Evolutionary conservation across 768 basidiomycete species (phyloP).

Genomic region (Trametes punicea): DNA sequence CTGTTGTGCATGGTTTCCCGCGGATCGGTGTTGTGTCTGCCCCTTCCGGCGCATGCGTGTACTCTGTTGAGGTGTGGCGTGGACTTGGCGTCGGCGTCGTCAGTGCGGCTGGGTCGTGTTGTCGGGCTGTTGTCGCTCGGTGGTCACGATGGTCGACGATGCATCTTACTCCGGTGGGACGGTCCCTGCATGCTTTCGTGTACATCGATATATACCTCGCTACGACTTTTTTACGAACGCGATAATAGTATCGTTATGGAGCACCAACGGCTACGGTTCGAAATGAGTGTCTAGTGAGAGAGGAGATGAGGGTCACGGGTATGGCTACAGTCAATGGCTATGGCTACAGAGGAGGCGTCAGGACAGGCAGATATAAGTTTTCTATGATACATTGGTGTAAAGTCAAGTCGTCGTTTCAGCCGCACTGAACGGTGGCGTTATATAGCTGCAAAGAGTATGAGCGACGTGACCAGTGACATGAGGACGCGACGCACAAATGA

Average conservation of each 20-base stretch:
- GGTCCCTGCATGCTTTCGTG: constrained; percentile 22
- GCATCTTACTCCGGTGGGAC: neutral
- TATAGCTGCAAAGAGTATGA: neutral
- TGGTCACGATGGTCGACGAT: neutral
- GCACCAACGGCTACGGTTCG: neutral
- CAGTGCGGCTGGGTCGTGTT: neutral
- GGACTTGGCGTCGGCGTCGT: neutral
- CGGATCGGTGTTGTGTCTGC: neutral
- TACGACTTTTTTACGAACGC: constrained; percentile 26
- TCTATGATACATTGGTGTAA: constrained; percentile 2
- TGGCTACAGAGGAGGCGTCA: constrained; percentile 30
- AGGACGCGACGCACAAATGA: constrained; percentile 49
- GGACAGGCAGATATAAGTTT: neutral
- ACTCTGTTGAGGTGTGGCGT: no score
- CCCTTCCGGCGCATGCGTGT: no score
- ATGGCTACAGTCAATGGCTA: constrained; percentile 38
- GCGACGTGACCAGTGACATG: neutral
- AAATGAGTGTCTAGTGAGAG: neutral
- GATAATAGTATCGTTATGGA: constrained; percentile 23
- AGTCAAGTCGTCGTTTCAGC: no score
- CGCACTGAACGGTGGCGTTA: no score
- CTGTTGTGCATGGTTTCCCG: neutral
- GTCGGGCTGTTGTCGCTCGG: neutral
- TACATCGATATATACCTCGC: constrained; percentile 30
- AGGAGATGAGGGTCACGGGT: constrained; percentile 12